Evolutionary conservation across 2,329 filamentous ascomycete species (phyloP), one percentile per base, ranked within the genome.

Genomic region (Scortechinia acanthostroma): DNA sequence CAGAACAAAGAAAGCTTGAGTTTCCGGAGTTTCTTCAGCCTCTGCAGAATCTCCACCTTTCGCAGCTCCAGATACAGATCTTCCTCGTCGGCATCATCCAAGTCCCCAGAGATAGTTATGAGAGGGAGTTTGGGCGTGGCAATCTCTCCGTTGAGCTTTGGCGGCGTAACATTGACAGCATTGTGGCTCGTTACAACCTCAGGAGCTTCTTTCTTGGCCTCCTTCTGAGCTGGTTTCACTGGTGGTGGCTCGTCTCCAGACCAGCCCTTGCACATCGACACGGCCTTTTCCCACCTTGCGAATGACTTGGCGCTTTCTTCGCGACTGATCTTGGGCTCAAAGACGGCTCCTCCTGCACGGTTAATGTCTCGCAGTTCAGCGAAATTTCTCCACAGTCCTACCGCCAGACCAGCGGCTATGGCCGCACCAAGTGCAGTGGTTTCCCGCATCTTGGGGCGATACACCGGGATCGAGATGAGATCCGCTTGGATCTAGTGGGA

Each of bases 341-440:
- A 95, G 16, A 79, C 73, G 49, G 74, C 84, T 45, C 83, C 75
- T 43, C 83, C 86, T 44, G 75, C 73, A 48, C 75, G 80, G 61
- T 89, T 89, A 60, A 93, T 81, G 48, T 81, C 71, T 53, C 79
- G 79, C 22, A 95, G 67, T 54, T 91, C 86, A 21, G 81, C 76
- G 47, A 93, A 80, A 55, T 80, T 75, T 50, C 78, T 76, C 88
- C 89, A 95, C 23, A 91, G 78, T 40, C 77, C 83, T 13, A 87
- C 80, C 5, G 89, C 88, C 48, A 95, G 80, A n/a, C 87, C 90
- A 5, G 90, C 90, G 15, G 90, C 88, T 54, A 95, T 91, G 42
- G 90, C 90, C 14, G 90, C 89, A 21, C 90, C 90, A 2, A 95
- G 76, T 1, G 89, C 86, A 1, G 90, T 95, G 3, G 89, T 94